phyloP scores from a whole-genome alignment of 73 alveolate genomes.

The Halteria grandinella region DNA sequence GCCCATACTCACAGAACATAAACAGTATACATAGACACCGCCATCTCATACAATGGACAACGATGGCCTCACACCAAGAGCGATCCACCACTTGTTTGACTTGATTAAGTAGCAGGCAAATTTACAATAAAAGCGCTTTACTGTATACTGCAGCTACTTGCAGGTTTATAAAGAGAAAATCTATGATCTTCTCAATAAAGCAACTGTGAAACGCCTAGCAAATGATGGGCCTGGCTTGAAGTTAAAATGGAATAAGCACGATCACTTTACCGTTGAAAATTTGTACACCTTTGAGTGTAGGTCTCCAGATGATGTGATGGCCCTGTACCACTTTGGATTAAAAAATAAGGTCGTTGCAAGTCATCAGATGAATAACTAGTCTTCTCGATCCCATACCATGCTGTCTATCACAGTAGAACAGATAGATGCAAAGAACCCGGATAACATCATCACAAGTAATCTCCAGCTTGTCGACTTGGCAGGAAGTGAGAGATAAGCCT shows the following conservation, averaged over 20 bases:
- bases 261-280: constrained; percentile 76
- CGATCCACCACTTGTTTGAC: constrained; percentile 29
- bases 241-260: constrained; percentile 74
- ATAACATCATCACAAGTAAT: constrained; percentile 78
- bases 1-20: constrained; percentile 14
- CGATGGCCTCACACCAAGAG: constrained; percentile 31
- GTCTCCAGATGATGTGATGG: constrained; percentile 71
- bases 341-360: constrained; percentile 76
- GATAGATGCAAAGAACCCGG: constrained; percentile 75
- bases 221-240: constrained; percentile 64
- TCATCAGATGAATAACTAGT: constrained; percentile 71
- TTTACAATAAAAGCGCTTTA: not conserved
- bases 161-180: constrained; percentile 52
- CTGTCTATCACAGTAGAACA: constrained; percentile 66
- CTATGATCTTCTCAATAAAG: constrained; percentile 40
- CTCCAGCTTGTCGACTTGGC: constrained; percentile 94
- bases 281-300: constrained; percentile 72
- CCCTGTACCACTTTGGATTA: constrained; percentile 69
- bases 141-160: constrained; percentile 44
- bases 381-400: constrained; percentile 75
- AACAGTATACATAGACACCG: not conserved
- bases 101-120: not conserved
- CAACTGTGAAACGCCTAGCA: not conserved
- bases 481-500: constrained; percentile 92
- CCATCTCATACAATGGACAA: too few species aligned